phyloP scores from a whole-genome alignment of 345 rosid genomes.

The Lepidium africanum region DNA sequence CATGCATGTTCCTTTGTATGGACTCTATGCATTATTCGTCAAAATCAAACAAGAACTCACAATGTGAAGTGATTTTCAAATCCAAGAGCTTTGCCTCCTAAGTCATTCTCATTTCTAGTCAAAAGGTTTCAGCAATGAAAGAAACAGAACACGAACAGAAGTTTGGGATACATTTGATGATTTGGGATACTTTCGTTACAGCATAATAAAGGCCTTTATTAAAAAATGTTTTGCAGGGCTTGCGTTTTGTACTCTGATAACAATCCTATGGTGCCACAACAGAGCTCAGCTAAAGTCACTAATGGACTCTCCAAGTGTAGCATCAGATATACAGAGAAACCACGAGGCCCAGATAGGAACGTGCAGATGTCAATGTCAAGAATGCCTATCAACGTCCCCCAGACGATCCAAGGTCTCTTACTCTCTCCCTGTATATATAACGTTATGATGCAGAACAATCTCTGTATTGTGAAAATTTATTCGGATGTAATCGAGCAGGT shows the following conservation, averaged over 20 bases:
- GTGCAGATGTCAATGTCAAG: constrained; percentile 58
- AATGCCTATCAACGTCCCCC: constrained; percentile 81
- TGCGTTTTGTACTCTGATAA: constrained; percentile 80
- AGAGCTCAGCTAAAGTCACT: constrained; percentile 48
- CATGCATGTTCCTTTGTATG: too few relatives aligned
- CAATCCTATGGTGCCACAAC: constrained; percentile 27
- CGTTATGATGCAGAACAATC: background rate
- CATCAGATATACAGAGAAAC: constrained; percentile 65
- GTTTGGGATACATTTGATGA: background rate
- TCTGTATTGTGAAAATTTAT: background rate
- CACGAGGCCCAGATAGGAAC: constrained; percentile 46
- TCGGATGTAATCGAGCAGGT: constrained; percentile 39
- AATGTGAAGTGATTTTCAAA: too few relatives aligned
- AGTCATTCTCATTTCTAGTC: too few relatives aligned
- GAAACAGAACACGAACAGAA: too few relatives aligned
- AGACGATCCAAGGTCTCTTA: constrained; percentile 46
- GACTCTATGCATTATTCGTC: too few relatives aligned
- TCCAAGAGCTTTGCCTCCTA: too few relatives aligned
- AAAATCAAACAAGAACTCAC: too few relatives aligned
- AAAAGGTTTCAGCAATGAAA: too few relatives aligned
- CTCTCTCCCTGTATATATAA: background rate
- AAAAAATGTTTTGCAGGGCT: constrained; percentile 40
- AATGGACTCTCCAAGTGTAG: constrained; percentile 79
- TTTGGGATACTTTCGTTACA: background rate
- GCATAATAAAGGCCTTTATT: background rate